phyloP scores from a whole-genome alignment of 176 grass and related monocot species.

The Eragrostis nindensis region DNA sequence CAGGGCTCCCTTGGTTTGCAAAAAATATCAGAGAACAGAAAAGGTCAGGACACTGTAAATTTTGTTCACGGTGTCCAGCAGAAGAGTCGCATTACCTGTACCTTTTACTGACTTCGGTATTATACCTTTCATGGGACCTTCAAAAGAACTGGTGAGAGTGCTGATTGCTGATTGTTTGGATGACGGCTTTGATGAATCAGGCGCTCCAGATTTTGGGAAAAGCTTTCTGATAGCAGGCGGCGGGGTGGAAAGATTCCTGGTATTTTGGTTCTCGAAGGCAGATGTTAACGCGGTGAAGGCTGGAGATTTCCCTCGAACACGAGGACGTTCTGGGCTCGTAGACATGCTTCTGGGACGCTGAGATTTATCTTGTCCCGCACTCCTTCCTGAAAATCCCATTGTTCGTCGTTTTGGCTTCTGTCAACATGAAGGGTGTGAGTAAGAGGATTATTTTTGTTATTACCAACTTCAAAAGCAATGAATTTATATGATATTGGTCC shows the following conservation, averaged over 20 bases:
- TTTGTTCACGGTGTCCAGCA: background rate
- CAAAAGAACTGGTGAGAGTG: slow-evolving; percentile 68
- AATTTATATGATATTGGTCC: background rate
- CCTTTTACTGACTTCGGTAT: slow-evolving; percentile 90
- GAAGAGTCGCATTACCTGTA: slow-evolving; percentile 31
- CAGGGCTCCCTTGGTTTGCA: slow-evolving; percentile 43
- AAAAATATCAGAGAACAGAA: background rate
- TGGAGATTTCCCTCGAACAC: slow-evolving; percentile 82
- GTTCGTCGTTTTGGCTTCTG: slow-evolving; percentile 92
- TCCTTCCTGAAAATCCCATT: slow-evolving; percentile 62
- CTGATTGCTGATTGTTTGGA: slow-evolving; percentile 60
- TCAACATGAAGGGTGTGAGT: slow-evolving; percentile 6
- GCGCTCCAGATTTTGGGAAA: slow-evolving; percentile 73
- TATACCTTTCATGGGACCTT: slow-evolving; percentile 55
- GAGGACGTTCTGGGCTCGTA: slow-evolving; percentile 81
- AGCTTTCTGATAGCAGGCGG: slow-evolving; percentile 75
- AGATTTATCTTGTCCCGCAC: slow-evolving; percentile 70
- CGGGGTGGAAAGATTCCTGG: slow-evolving; percentile 92
- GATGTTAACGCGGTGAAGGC: slow-evolving; percentile 84
- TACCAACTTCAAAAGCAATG: background rate
- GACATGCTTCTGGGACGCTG: slow-evolving; percentile 97
- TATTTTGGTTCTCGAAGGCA: slow-evolving; percentile 79
- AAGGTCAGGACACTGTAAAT: background rate
- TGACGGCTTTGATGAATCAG: slow-evolving; percentile 45
- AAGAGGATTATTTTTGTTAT: slow-evolving; percentile 15